Conservation (phyloP, 164 flowering plant species). For the Kalanchoe fedtschenkoi region DNA sequence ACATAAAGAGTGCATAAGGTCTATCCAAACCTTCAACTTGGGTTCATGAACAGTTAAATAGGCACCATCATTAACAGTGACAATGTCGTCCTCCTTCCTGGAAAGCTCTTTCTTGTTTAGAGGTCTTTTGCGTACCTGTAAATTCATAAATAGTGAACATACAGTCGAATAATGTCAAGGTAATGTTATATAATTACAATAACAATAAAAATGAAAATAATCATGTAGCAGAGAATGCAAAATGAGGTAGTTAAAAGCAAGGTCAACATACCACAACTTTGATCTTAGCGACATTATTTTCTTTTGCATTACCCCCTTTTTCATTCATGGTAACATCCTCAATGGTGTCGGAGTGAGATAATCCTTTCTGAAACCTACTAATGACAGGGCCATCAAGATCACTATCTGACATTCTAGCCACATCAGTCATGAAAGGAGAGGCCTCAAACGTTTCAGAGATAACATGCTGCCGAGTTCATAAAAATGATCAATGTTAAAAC, state of each 20-base stretch:
- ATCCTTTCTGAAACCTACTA: conserved; percentile 40
- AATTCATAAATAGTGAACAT: neutral
- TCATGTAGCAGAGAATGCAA: neutral
- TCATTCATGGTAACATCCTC: conserved; percentile 54
- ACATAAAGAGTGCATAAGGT: too few relatives aligned
- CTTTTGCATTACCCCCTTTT: conserved; percentile 20
- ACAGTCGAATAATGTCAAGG: neutral
- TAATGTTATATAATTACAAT: neutral
- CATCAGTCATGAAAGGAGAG: conserved; percentile 76
- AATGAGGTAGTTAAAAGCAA: too few relatives aligned
- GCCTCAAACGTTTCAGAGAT: conserved; percentile 86
- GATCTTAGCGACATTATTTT: conserved; percentile 81
- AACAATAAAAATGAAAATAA: neutral
- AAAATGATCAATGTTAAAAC: conserved; percentile 6
- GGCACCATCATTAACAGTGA: conserved; percentile 50
- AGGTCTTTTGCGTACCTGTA: conserved; percentile 93
- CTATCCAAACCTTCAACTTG: conserved; percentile 61
- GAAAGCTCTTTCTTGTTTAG: conserved; percentile 84
- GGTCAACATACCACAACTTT: conserved; percentile 81
- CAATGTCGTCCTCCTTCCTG: conserved; percentile 89
- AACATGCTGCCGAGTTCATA: conserved; percentile 52
- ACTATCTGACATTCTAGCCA: conserved; percentile 40
- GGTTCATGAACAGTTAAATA: conserved; percentile 84
- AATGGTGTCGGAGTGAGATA: conserved; percentile 37
- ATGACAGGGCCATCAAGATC: conserved; percentile 37